These are phyloP conservation scores for Phaseolus lunatus DNA, from an alignment of 306 rosid species.

Conservation along the genomic window DNA sequence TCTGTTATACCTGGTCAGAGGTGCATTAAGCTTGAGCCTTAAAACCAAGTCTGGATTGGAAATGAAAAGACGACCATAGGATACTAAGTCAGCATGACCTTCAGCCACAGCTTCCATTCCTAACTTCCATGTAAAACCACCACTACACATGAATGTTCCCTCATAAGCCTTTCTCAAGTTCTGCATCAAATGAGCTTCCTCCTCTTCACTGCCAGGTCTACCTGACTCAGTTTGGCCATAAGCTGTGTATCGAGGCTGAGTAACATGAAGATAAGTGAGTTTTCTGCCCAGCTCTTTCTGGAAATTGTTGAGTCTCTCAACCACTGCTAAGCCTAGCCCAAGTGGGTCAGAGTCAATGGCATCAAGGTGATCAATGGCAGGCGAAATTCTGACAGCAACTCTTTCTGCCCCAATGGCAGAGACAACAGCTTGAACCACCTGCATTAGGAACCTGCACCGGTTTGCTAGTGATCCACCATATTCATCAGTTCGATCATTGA, in stretches of 20 bases:
- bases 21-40: constrained; percentile 72
- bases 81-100: constrained; percentile 77
- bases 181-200: constrained; percentile 63
- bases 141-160: constrained; percentile 84
- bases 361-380: constrained; percentile 91
- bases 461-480: constrained; percentile 78
- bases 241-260: constrained; percentile 79
- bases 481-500: constrained; percentile 60
- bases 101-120: constrained; percentile 75
- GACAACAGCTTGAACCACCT: constrained; percentile 66
- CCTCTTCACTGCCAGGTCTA: constrained; percentile 78
- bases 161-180: constrained; percentile 63
- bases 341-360: constrained; percentile 87
- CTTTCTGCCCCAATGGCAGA: constrained; percentile 66
- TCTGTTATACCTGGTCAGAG: constrained; percentile 70
- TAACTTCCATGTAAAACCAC: constrained; percentile 81
- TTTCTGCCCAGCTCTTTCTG: constrained; percentile 60
- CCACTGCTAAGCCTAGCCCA: constrained; percentile 75
- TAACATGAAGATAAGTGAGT: constrained; percentile 84
- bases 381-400: constrained; percentile 77
- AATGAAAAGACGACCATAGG: constrained; percentile 79
- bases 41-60: constrained; percentile 78
- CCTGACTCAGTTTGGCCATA: constrained; percentile 75
- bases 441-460: constrained; percentile 68
- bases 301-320: constrained; percentile 72